Percentiles rank a stretch among this genome's conserved stretches.
phyloP scores from a whole-genome alignment of 768 basidiomycete species.

The Sporobolomyces phaffii region DNA sequence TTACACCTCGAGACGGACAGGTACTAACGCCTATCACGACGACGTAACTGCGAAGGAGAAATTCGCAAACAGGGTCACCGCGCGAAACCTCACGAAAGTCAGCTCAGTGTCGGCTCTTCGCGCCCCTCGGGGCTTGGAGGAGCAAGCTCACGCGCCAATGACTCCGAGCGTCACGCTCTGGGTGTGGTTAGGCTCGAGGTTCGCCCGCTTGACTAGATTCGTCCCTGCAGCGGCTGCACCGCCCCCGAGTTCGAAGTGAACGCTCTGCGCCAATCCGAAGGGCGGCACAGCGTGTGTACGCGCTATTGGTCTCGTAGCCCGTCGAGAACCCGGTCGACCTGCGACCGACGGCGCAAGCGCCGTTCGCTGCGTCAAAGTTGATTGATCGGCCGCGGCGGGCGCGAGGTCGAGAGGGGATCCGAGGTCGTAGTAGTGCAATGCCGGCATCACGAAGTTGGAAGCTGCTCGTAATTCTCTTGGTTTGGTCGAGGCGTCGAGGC shows the following conservation, averaged over 20 bases:
- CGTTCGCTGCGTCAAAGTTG: background rate
- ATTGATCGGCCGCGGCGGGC: background rate
- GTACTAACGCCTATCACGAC: constrained; percentile 16
- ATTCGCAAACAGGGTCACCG: background rate
- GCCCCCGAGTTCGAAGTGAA: too few species aligned
- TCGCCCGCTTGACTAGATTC: background rate
- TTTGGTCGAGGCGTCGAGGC: background rate
- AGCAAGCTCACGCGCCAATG: constrained; percentile 15
- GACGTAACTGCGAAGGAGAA: constrained; percentile 1
- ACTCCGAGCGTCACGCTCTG: constrained; percentile 36
- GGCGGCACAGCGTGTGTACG: too few species aligned
- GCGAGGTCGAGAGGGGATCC: background rate
- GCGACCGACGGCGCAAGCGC: background rate
- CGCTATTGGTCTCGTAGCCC: too few species aligned
- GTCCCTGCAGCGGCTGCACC: background rate
- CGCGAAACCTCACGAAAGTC: background rate
- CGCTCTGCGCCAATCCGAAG: too few species aligned
- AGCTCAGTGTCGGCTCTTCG: background rate
- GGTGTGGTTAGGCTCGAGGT: constrained; percentile 14
- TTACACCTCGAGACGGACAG: too few species aligned
- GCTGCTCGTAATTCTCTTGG: background rate
- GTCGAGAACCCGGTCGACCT: too few species aligned
- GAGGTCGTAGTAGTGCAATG: background rate
- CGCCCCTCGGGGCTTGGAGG: too few species aligned
- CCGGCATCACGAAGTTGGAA: background rate